Evolutionary conservation across 2,329 filamentous ascomycete species (phyloP).

Genomic region (Phaeosphaeria sp.): DNA sequence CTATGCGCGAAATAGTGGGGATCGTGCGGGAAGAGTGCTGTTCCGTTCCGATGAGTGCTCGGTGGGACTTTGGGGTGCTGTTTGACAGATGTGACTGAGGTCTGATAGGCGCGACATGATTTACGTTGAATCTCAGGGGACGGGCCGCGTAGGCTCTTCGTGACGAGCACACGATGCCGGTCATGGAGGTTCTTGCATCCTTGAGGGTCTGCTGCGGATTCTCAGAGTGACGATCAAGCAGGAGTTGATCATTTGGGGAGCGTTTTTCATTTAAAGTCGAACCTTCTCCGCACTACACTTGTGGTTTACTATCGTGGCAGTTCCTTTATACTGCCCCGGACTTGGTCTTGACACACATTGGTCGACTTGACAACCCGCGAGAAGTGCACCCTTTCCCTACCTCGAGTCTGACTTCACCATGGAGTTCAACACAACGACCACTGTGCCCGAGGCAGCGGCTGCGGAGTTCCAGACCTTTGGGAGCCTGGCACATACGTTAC

Average conservation of each 20-base stretch:
- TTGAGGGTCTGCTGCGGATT: not conserved
- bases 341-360: not conserved
- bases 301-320: too few relatives aligned
- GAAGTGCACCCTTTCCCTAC: not conserved
- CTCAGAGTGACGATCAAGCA: not conserved
- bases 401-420: not conserved
- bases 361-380: not conserved
- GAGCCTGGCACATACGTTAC: conserved; percentile 26
- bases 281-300: not conserved
- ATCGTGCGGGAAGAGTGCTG: not conserved
- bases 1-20: not conserved
- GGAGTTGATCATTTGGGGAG: not conserved
- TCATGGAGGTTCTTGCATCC: not conserved
- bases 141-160: not conserved
- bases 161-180: not conserved
- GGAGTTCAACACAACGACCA: not conserved
- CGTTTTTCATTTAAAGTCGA: not conserved
- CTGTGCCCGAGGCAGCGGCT: not conserved
- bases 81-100: not conserved
- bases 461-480: conserved; percentile 29
- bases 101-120: not conserved
- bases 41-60: not conserved
- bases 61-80: not conserved
- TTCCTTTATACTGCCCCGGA: too few relatives aligned
- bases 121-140: not conserved